Evolutionary conservation across 1,284 basidiomycete genomes (phyloP).

Genomic region (Ceratobasidium sp.): DNA sequence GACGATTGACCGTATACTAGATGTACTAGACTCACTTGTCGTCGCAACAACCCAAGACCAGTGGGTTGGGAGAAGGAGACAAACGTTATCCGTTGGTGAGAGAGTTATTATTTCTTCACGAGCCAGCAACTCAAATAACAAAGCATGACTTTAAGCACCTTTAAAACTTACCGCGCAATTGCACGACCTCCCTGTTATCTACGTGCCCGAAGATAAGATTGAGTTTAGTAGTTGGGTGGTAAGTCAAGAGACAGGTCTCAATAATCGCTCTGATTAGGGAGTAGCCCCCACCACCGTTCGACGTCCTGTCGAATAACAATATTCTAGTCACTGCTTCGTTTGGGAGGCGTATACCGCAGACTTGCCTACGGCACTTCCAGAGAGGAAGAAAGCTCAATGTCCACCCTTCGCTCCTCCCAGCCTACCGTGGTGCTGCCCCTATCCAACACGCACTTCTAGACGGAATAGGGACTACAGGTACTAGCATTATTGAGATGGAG

Average conservation of each 20-base stretch:
- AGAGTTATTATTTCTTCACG: background rate
- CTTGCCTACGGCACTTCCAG: slow-evolving; percentile 53
- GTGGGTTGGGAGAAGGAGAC: slow-evolving; percentile 43
- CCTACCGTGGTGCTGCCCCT: slow-evolving; percentile 61
- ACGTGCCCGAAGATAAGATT: slow-evolving; percentile 27
- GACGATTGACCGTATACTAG: slow-evolving; percentile 33
- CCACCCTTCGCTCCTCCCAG: slow-evolving; percentile 62
- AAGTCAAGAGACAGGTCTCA: slow-evolving; percentile 28
- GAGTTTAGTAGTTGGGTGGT: slow-evolving; percentile 41
- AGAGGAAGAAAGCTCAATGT: slow-evolving; percentile 58
- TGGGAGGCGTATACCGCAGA: slow-evolving; percentile 58
- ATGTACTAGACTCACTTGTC: slow-evolving; percentile 44
- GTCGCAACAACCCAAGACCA: slow-evolving; percentile 49
- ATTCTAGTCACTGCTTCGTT: slow-evolving; percentile 62
- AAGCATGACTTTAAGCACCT: slow-evolving; percentile 36
- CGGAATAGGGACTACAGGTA: slow-evolving; percentile 52
- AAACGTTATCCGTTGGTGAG: slow-evolving; percentile 41
- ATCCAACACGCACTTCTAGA: slow-evolving; percentile 61
- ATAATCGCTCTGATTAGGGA: slow-evolving; percentile 28
- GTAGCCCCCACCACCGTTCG: slow-evolving; percentile 44
- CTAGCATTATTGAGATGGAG: slow-evolving; percentile 49
- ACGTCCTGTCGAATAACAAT: slow-evolving; percentile 42
- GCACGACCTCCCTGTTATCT: slow-evolving; percentile 41
- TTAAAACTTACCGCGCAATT: slow-evolving; percentile 40
- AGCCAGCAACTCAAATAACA: background rate